Evolutionary conservation across 257 asterid species (phyloP), one percentile per base, ranked within the genome.

Genomic region (Verbena officinalis): DNA sequence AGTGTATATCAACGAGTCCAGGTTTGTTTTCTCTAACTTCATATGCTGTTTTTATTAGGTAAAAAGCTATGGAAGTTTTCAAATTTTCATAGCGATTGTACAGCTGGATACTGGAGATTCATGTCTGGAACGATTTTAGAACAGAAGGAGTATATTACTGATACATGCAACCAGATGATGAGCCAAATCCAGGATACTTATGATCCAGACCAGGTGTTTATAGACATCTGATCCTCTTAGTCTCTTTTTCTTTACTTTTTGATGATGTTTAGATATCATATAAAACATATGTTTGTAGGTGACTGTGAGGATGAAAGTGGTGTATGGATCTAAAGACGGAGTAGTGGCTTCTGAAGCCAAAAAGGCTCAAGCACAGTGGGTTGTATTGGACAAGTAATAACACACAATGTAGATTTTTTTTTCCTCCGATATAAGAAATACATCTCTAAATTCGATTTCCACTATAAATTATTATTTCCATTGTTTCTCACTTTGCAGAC

Each of bases 341-440:
- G 83, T 55, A 8, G 95, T 92, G 43, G 96, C 89, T 56, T 84
- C 89, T 55, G 96, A 92, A 73, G 93, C 93, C 61, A 82, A 80
- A 81, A 84, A 73, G 67, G 71, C 78, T 73, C 85, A 71, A 54
- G 49, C 93, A 27, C 79, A 80, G 58, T 92, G 98, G 97, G 86
- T 92, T 53, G 79, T 92, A 33, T 74, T 92, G 79, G 98, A 92
- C 68, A 92, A 83, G 98, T 92, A 92, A 81, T 80, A 55, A 5
- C 55, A 39, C 59, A 14, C 14, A 22, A 64, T 36, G 8, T 62
- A 40, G 54, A 49, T 51, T 24, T 74, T 60, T 39, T n/a, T 68
- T 38, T 22, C 58, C 39, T 24, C 43, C 11, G 54, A n/a, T n/a
- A n/a, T n/a, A n/a, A n/a, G n/a, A n/a, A n/a, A n/a, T n/a, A n/a